phyloP scores from a whole-genome alignment of 2,329 filamentous ascomycete genomes.

The Pseudofabraea citricarpa region DNA sequence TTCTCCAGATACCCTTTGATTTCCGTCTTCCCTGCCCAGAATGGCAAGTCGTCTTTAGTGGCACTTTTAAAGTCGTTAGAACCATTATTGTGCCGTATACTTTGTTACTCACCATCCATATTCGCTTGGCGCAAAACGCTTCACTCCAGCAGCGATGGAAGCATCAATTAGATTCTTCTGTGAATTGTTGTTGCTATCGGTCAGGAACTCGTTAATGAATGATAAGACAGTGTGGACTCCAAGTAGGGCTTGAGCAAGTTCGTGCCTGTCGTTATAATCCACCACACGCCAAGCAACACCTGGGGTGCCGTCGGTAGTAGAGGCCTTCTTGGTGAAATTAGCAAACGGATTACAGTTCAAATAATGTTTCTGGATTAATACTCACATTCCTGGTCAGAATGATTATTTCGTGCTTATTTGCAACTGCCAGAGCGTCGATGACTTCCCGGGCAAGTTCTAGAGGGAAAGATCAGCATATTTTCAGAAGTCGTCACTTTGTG shows the following conservation, averaged over 20 bases:
- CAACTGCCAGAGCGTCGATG: constrained; percentile 42
- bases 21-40: constrained; percentile 46
- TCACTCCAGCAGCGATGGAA: constrained; percentile 32
- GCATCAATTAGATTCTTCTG: constrained; percentile 38
- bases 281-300: constrained; percentile 36
- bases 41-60: constrained; percentile 36
- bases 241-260: constrained; percentile 33
- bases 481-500: not conserved
- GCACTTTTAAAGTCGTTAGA: constrained; percentile 21
- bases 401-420: constrained; percentile 44
- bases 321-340: constrained; percentile 19
- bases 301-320: constrained; percentile 7
- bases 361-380: not conserved
- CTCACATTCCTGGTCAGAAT: constrained; percentile 44
- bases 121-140: constrained; percentile 36
- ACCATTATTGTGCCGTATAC: no score
- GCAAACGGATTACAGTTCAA: not conserved
- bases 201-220: constrained; percentile 31
- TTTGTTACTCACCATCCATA: constrained; percentile 20
- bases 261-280: constrained; percentile 37
- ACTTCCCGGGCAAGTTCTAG: constrained; percentile 49
- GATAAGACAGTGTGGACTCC: constrained; percentile 50
- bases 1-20: constrained; percentile 44
- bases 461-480: not conserved
- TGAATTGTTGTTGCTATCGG: constrained; percentile 19